Conservation (phyloP, 2,329 filamentous ascomycete genomes). For the Tolypocladium guangdongense region DNA sequence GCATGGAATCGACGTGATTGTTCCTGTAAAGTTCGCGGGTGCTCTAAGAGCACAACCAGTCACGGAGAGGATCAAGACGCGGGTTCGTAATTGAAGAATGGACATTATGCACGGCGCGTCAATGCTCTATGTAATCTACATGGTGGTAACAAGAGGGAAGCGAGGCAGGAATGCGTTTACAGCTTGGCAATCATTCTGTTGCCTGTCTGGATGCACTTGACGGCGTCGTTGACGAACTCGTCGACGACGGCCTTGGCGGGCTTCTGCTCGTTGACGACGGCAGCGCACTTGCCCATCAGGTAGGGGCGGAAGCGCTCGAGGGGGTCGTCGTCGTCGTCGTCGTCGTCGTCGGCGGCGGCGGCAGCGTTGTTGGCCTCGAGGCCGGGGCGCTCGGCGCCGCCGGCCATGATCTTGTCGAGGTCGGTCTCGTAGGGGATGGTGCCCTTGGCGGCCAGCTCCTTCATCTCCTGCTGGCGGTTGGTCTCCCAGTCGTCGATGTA, state of each 20-base stretch:
- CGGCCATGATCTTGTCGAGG: conserved; percentile 63
- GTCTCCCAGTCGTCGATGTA: conserved; percentile 97
- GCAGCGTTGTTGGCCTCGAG: conserved; percentile 46
- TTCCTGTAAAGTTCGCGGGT: neutral
- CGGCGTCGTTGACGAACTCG: conserved; percentile 80
- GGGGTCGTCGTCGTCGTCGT: conserved; percentile 70
- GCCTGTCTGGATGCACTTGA: conserved; percentile 56
- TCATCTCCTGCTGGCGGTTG: conserved; percentile 83
- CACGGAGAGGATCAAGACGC: neutral
- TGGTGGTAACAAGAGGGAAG: conserved; percentile 4
- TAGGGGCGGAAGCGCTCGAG: conserved; percentile 87
- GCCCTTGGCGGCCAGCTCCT: conserved; percentile 80
- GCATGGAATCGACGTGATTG: conserved; percentile 21
- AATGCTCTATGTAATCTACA: conserved; percentile 4
- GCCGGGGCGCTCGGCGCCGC: conserved; percentile 53
- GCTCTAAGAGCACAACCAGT: neutral
- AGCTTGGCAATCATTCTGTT: conserved; percentile 60
- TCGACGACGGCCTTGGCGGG: conserved; percentile 84
- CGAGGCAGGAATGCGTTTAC: conserved; percentile 27
- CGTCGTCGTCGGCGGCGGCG: conserved; percentile 53
- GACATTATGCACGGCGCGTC: neutral
- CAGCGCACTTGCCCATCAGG: conserved; percentile 94
- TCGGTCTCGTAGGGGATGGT: conserved; percentile 90
- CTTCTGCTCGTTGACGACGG: conserved; percentile 89
- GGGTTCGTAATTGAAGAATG: neutral